Percentiles rank a stretch among this genome's conserved stretches.
Conservation (phyloP, 768 basidiomycete genomes). For the Macrolepiota albuminosa region DNA sequence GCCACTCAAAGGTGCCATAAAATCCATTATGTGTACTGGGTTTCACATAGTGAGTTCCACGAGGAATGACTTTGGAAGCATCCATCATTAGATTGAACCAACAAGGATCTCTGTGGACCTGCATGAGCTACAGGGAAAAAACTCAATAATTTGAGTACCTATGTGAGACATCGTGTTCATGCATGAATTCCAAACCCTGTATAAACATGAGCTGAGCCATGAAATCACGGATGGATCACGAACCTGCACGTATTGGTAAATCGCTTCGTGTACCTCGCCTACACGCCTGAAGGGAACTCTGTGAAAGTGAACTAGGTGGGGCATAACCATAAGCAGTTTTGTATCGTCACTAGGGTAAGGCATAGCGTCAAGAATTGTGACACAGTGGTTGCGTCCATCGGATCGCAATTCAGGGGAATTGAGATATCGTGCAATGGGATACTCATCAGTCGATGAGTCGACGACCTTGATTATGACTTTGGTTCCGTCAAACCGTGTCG, state of each 20-base stretch:
- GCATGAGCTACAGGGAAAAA: background rate
- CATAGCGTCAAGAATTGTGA: background rate
- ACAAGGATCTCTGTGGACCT: background rate
- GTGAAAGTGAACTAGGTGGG: background rate
- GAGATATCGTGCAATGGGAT: background rate
- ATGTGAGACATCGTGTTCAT: background rate
- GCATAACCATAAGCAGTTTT: conserved; percentile 1
- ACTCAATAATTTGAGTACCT: background rate
- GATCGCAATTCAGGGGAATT: background rate
- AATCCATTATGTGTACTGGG: background rate
- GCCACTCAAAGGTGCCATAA: background rate
- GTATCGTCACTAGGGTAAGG: background rate
- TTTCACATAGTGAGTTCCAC: background rate
- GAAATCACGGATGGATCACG: background rate
- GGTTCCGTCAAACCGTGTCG: background rate
- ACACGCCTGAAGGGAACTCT: background rate
- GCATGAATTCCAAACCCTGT: conserved; percentile 6
- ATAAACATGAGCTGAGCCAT: background rate
- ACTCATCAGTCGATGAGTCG: background rate
- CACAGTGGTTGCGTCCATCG: background rate
- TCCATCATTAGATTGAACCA: conserved; percentile 6
- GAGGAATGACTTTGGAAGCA: conserved; percentile 2
- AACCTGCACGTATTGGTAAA: conserved; percentile 1
- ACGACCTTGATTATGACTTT: background rate
- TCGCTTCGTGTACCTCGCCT: background rate